Percentiles rank a stretch among this genome's conserved stretches.
phyloP scores from a whole-genome alignment of 306 rosid genomes.

The Lagenaria siceraria region DNA sequence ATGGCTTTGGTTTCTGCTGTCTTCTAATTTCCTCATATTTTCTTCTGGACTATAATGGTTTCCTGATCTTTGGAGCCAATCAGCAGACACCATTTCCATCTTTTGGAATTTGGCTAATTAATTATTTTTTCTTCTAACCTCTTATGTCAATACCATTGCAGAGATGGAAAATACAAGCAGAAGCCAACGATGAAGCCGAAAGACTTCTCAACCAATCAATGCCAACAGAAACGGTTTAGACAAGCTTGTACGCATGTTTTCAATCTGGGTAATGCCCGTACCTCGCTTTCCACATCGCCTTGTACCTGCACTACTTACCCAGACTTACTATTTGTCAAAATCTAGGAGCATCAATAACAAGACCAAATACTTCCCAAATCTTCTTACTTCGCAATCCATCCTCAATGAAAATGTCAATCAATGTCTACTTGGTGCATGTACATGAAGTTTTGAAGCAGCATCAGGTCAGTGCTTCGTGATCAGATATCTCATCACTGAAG shows the following conservation, averaged over 20 bases:
- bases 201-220: slow-evolving; percentile 64
- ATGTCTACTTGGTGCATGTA: slow-evolving; percentile 2
- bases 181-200: slow-evolving; percentile 92
- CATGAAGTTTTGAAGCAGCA: not conserved
- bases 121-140: not conserved
- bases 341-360: not conserved
- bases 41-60: not conserved
- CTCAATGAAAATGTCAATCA: not conserved
- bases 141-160: slow-evolving; percentile 13
- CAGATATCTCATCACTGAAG: not conserved
- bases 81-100: not conserved
- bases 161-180: slow-evolving; percentile 79
- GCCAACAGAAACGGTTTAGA: slow-evolving; percentile 22
- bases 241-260: not conserved
- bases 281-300: not conserved
- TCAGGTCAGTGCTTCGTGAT: slow-evolving; percentile 5
- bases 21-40: not conserved
- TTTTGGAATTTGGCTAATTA: not conserved
- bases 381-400: not conserved
- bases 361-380: not conserved
- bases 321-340: not conserved
- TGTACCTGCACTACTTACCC: not conserved
- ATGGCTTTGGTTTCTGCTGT: not conserved
- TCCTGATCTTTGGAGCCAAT: not conserved
- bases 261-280: not conserved